These are phyloP conservation scores for Lagenidium sp. DNA, from an alignment of 352 stramenopile genomes.

Conservation along the genomic window DNA sequence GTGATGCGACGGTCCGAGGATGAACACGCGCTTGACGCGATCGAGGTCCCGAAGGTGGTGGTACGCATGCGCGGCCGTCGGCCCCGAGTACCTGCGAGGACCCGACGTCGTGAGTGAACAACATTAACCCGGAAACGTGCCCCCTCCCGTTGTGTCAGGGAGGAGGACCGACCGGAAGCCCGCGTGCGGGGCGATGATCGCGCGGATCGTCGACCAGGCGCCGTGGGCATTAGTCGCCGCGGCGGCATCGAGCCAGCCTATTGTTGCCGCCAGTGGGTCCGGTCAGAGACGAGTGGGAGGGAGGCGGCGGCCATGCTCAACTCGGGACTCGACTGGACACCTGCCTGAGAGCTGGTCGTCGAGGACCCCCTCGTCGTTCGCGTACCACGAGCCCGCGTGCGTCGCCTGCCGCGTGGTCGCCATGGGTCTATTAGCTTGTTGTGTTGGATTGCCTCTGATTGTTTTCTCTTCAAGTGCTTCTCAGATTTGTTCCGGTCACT, in stretches of 20 bases:
- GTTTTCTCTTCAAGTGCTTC: no score
- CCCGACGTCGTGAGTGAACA: no score
- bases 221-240: constrained; percentile 24
- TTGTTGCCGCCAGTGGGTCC: not conserved
- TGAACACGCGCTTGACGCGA: constrained; percentile 77
- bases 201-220: constrained; percentile 34
- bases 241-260: constrained; percentile 48
- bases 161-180: constrained; percentile 43
- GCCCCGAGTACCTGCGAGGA: constrained; percentile 92
- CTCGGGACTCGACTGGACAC: not conserved
- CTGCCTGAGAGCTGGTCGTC: constrained; percentile 45
- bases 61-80: constrained; percentile 92
- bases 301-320: not conserved
- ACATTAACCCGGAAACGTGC: not conserved
- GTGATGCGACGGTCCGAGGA: constrained; percentile 95
- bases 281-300: not conserved
- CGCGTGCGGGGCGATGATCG: constrained; percentile 83
- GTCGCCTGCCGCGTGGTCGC: constrained; percentile 53
- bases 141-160: not conserved
- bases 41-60: constrained; percentile 73
- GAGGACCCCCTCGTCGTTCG: constrained; percentile 48
- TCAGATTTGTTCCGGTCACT: no score
- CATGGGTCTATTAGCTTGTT: no score
- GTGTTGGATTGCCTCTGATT: no score
- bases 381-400: constrained; percentile 83